These are phyloP conservation scores for Rhizopogon rudus DNA, from an alignment of 768 basidiomycete genomes.

Conservation along the genomic window DNA sequence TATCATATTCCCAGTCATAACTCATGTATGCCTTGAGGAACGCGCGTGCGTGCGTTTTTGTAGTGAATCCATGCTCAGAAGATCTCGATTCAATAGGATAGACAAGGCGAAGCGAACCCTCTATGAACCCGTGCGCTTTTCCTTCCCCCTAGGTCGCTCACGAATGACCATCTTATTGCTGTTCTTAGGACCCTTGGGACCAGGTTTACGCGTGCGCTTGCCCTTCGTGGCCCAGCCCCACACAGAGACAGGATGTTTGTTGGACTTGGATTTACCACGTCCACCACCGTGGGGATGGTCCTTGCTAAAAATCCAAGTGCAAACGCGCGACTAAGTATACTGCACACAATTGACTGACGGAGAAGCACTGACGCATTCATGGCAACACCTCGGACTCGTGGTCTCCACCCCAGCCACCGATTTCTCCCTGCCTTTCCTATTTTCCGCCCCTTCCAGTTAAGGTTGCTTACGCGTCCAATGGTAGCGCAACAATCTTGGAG, in stretches of 20 bases:
- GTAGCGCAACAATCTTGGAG: slow-evolving; percentile 80
- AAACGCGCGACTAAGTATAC: background rate
- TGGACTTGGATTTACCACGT: slow-evolving; percentile 94
- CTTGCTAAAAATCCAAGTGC: slow-evolving; percentile 37
- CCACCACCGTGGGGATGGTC: slow-evolving; percentile 98
- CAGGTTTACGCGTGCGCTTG: slow-evolving; percentile 87
- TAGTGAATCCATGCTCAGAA: background rate
- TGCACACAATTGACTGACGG: slow-evolving; percentile 1
- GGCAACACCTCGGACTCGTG: slow-evolving; percentile 88
- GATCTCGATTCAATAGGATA: background rate
- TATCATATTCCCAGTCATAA: background rate
- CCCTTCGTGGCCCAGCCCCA: slow-evolving; percentile 95
- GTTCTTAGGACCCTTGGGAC: slow-evolving; percentile 85
- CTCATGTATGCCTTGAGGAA: background rate
- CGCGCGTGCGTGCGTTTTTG: background rate
- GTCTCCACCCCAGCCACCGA: slow-evolving; percentile 83
- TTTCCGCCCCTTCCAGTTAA: slow-evolving; percentile 76
- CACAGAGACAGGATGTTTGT: slow-evolving; percentile 88
- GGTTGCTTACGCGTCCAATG: slow-evolving; percentile 89
- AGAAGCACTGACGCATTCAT: slow-evolving; percentile 80
- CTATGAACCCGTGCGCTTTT: slow-evolving; percentile 31
- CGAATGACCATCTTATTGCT: slow-evolving; percentile 87
- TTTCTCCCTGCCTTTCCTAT: slow-evolving; percentile 90
- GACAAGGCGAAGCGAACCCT: background rate
- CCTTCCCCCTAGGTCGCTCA: slow-evolving; percentile 75